phyloP scores from a whole-genome alignment of 352 stramenopile genomes.

The Thalassiosira ordinaria region DNA sequence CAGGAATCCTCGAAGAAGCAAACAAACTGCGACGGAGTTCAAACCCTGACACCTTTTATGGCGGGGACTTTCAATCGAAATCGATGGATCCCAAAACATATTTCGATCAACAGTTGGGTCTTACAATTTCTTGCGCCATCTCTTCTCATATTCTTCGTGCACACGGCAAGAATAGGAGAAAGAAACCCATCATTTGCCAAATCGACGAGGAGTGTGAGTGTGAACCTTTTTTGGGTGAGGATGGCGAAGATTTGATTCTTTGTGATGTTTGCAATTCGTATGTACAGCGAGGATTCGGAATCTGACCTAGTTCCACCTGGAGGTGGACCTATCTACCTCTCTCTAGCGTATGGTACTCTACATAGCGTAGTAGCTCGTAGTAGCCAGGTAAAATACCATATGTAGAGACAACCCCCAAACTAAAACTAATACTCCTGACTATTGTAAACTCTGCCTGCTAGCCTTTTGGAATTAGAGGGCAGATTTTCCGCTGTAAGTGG shows the following conservation, averaged over 20 bases:
- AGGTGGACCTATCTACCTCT: no score
- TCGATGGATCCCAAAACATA: conserved; percentile 6
- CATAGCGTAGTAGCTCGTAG: no score
- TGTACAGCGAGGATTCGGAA: no score
- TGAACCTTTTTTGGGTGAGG: no score
- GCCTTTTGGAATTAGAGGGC: background rate
- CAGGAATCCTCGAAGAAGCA: background rate
- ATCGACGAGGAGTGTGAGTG: background rate
- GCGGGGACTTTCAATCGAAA: background rate
- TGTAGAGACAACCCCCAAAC: no score
- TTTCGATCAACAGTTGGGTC: conserved; percentile 23
- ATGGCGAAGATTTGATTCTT: background rate
- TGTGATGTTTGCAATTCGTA: background rate
- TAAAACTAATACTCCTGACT: no score
- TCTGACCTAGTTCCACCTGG: no score
- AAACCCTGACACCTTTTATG: conserved; percentile 8
- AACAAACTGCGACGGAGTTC: background rate
- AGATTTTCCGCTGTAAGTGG: background rate
- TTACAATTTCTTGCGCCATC: conserved; percentile 15
- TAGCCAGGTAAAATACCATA: no score
- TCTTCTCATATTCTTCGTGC: conserved; percentile 14
- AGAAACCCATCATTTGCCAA: background rate
- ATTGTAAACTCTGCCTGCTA: no score
- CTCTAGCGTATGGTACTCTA: no score
- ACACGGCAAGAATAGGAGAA: conserved; percentile 8